Base-by-base conservation (phyloP, 306 rosid species). In the Astragalus membranaceus region DNA sequence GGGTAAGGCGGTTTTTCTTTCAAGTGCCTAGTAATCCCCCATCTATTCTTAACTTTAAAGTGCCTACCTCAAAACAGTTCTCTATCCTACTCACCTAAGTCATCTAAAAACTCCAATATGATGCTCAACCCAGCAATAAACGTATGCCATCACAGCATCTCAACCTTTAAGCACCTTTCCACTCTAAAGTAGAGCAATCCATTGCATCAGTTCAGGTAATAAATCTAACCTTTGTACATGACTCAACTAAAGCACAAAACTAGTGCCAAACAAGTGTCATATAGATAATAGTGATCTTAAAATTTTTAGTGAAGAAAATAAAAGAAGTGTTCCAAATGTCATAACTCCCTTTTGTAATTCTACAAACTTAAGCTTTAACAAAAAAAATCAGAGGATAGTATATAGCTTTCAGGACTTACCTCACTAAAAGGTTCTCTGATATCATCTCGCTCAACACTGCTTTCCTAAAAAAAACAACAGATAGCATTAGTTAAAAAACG, bases 371-470 rank as follows among this genome's bases (percentile, higher is more conserved):
- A 35, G 26, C 7, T 30, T 10, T 26, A 16, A 30, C 59, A 55
- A 52, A 50, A 47, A 47, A 8, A 6, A 4, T 47, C 64, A 61
- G 48, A 59, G 29, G 63, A 58, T 16, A 32, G 32, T 14, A 57
- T 48, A 70, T 37, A 69, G 44, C 46, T 67, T 75, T 32, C 33
- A 42, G 16, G 32, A 63, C 75, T 75, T 63, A 94, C 99, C 96
- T 94, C 99, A 32, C 89, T 90, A 72, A 94, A 94, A 70, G 99
- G 99, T 51, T 94, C 99, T 85, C 87, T 94, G 64, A 91, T 63
- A 80, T 94, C 96, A 69, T 94, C 97, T 30, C 92, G 82, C 79
- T 90, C 99, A 68, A 88, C 86, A 67, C 96, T 88, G 89, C 99
- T 94, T 79, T 94, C 99, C 99, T 91, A 61, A 47, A 64, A 68